Evolutionary conservation across 768 basidiomycete genomes (phyloP), one percentile per base, ranked within the genome.

Genomic region (Mycena rebaudengoi): DNA sequence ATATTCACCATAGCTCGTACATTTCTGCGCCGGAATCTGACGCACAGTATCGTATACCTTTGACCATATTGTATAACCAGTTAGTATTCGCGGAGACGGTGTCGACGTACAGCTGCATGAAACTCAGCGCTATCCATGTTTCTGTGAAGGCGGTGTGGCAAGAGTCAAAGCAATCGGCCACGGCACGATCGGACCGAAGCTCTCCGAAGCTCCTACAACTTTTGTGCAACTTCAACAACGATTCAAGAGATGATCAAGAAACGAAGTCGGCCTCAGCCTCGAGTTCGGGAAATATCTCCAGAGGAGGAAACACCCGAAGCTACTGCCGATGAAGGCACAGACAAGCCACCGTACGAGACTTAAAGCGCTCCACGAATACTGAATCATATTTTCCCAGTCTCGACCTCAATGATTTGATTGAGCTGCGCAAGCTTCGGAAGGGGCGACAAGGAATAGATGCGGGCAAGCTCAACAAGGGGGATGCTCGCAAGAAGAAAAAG

Each of bases 371-470:
- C 30, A 39, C 14, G 11, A 20, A 41, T 33, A 43, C 23, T n/a
- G 13, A 40, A 58, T 5, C 25, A 13, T 48, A 14, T 35, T 4
- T 32, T 43, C 52, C 35, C 23, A 49, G 62, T 20, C 23, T 55
- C 55, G 54, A 63, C 50, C 44, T 66, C 8, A 62, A 61, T 46
- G 64, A 48, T 54, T 84, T 99, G 18, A 86, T 97, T 40, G 91
- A 95, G 66, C 78, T 98, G 26, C 85, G 95, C 44, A 95, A 90
- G 72, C 78, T 96, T 26, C 85, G 88, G 52, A 88, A 86, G 71
- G 73, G 85, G 29, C 81, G 92, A 58, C 86, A 89, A 71, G 97
- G 96, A 2, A 98, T 99, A 51, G 95, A 98, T 68, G 85, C 88
- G 1, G 82, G 88, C 48, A 96, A 91, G 72, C 80, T 99, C 14